Conservation (phyloP, 805 yeast species). For the Starmera dryadoides region DNA sequence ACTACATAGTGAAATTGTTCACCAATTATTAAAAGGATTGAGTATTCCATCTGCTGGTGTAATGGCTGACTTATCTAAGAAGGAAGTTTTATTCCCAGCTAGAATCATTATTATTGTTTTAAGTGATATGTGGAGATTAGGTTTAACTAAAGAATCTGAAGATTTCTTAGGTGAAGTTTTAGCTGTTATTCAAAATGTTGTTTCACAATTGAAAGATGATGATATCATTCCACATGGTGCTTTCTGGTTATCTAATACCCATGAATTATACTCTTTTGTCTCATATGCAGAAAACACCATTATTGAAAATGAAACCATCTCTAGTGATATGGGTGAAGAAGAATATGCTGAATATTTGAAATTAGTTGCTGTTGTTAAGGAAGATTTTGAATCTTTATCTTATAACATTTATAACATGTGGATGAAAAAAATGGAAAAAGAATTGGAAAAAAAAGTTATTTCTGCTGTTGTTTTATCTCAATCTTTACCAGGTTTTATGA, state of each 20-base stretch:
- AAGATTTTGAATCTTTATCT: slow-evolving; percentile 87
- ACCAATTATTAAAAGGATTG: slow-evolving; percentile 77
- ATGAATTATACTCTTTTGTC: slow-evolving; percentile 91
- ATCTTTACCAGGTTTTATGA: slow-evolving; percentile 91
- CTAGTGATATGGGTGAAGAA: slow-evolving; percentile 78
- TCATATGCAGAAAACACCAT: slow-evolving; percentile 92
- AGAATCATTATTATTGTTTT: slow-evolving; percentile 86
- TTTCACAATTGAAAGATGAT: slow-evolving; percentile 72
- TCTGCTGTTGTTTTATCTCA: slow-evolving; percentile 95
- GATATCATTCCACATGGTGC: slow-evolving; percentile 90
- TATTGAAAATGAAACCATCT: slow-evolving; percentile 69
- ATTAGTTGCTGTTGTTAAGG: slow-evolving; percentile 84
- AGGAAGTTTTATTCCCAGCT: slow-evolving; percentile 94
- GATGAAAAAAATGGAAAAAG: slow-evolving; percentile 93
- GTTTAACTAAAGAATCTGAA: slow-evolving; percentile 88
- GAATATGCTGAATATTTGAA: slow-evolving; percentile 88
- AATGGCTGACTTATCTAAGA: slow-evolving; percentile 73
- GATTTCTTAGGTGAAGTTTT: slow-evolving; percentile 84
- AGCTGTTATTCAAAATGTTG: slow-evolving; percentile 79
- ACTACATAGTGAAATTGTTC: slow-evolving; percentile 77
- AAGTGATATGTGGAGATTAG: slow-evolving; percentile 98
- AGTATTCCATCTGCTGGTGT: slow-evolving; percentile 82
- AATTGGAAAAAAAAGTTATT: slow-evolving; percentile 82
- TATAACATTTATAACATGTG: slow-evolving; percentile 94
- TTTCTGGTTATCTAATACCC: slow-evolving; percentile 95